These are phyloP conservation scores for Penicillium paneum DNA, from an alignment of 2,329 filamentous ascomycete genomes.

Conservation along the genomic window DNA sequence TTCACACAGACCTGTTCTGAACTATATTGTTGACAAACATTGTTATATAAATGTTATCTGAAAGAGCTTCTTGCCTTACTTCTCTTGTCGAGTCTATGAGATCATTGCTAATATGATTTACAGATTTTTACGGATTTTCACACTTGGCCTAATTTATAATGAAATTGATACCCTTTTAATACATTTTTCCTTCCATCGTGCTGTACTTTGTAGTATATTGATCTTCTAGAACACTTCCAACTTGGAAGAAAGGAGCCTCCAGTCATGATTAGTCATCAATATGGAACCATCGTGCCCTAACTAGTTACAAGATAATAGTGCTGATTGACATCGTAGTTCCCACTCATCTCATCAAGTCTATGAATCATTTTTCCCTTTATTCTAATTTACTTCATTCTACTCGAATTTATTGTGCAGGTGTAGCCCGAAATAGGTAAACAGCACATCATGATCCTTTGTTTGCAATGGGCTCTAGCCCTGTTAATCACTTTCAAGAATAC, in stretches of 20 bases:
- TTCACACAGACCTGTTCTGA: constrained; percentile 53
- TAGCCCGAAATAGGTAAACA: background rate
- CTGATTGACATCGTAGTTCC: background rate
- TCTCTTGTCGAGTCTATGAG: constrained; percentile 5
- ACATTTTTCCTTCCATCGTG: background rate
- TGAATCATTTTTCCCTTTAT: background rate
- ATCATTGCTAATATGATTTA: constrained; percentile 16
- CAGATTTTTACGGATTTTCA: background rate
- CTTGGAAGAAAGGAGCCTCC: background rate
- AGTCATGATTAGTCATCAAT: background rate
- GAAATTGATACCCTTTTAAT: background rate
- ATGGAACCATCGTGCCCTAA: background rate
- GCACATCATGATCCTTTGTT: background rate
- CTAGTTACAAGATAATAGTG: background rate
- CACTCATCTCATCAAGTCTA: background rate
- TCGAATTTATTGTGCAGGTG: too few species aligned
- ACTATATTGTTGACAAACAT: constrained; percentile 52
- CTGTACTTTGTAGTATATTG: background rate
- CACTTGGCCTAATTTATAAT: background rate
- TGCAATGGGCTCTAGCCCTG: background rate
- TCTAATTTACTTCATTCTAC: background rate
- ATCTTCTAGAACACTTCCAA: background rate
- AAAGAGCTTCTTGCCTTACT: constrained; percentile 29
- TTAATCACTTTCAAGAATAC: background rate
- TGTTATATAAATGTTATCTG: constrained; percentile 44